Evolutionary conservation across 768 basidiomycete species (phyloP).

Genomic region (Lactifluus piperatus): DNA sequence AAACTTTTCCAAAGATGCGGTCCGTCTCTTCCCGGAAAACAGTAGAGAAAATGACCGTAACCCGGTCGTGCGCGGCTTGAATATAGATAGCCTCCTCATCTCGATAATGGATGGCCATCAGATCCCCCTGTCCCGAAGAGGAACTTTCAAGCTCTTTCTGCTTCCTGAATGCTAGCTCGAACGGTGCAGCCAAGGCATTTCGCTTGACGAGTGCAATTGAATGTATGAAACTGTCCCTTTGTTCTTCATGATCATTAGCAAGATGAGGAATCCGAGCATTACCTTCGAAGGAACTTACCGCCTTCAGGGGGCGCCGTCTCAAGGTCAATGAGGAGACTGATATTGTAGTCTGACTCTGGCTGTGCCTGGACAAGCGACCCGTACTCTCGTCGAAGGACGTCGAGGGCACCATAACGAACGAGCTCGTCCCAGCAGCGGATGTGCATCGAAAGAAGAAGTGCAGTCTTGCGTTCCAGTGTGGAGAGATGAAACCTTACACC

Average conservation of each 20-base stretch:
- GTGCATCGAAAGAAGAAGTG: slow-evolving; percentile 86
- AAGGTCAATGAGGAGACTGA: slow-evolving; percentile 80
- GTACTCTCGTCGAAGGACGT: slow-evolving; percentile 77
- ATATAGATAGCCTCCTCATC: slow-evolving; percentile 97
- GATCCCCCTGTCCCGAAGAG: slow-evolving; percentile 57
- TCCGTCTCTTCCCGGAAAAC: slow-evolving; percentile 97
- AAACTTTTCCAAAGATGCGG: slow-evolving; percentile 94
- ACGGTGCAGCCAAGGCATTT: slow-evolving; percentile 90
- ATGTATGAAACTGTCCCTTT: slow-evolving; percentile 68
- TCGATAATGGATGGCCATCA: slow-evolving; percentile 92
- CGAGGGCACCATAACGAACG: slow-evolving; percentile 73
- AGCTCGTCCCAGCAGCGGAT: slow-evolving; percentile 97
- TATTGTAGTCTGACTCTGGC: slow-evolving; percentile 82
- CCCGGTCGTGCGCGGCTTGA: slow-evolving; percentile 87
- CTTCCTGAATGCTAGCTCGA: slow-evolving; percentile 76
- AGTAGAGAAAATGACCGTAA: slow-evolving; percentile 96
- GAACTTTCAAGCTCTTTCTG: slow-evolving; percentile 80
- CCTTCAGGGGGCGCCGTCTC: slow-evolving; percentile 74
- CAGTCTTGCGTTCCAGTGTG: slow-evolving; percentile 76
- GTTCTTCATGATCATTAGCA: slow-evolving; percentile 40
- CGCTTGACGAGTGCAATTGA: slow-evolving; percentile 84
- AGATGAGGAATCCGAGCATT: not conserved
- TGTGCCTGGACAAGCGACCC: slow-evolving; percentile 56
- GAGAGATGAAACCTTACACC: slow-evolving; percentile 91
- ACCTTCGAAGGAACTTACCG: slow-evolving; percentile 42